Conservation (phyloP, 495 filamentous ascomycete species). For the Hypoxylon fuscum region DNA sequence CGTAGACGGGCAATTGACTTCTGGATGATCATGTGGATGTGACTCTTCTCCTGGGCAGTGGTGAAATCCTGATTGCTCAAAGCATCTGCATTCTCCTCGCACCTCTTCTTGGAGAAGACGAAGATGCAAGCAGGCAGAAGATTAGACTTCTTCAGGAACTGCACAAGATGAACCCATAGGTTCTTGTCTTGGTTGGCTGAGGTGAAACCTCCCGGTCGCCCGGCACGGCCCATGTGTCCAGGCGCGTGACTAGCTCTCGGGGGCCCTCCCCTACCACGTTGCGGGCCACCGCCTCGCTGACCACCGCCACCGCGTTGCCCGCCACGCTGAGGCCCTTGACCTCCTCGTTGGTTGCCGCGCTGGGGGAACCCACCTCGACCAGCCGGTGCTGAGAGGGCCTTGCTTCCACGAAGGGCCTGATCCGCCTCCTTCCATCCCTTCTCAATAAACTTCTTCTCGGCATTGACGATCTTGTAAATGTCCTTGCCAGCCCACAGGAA, state of each 20-base stretch:
- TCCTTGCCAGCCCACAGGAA: constrained; percentile 93
- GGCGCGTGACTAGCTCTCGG: constrained; percentile 65
- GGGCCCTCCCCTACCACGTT: constrained; percentile 66
- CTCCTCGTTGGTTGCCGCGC: constrained; percentile 66
- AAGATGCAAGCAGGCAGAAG: constrained; percentile 94
- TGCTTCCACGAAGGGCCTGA: constrained; percentile 78
- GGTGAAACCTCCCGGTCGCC: constrained; percentile 82
- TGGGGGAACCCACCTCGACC: constrained; percentile 61
- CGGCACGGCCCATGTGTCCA: constrained; percentile 88
- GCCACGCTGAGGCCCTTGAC: constrained; percentile 53
- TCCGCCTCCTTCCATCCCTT: constrained; percentile 96
- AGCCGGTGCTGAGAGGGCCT: constrained; percentile 61
- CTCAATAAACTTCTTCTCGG: constrained; percentile 88
- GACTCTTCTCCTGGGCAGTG: constrained; percentile 91
- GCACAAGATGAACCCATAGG: constrained; percentile 95
- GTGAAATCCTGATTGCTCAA: constrained; percentile 94
- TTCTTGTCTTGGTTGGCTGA: constrained; percentile 92
- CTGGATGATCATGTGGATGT: constrained; percentile 96
- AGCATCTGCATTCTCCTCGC: constrained; percentile 95
- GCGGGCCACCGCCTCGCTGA: constrained; percentile 65
- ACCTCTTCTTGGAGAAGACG: constrained; percentile 97
- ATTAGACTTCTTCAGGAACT: constrained; percentile 85
- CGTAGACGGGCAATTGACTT: constrained; percentile 93
- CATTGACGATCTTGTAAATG: constrained; percentile 93
- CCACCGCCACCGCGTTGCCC: constrained; percentile 58